Percentiles rank a stretch among this genome's conserved stretches.
Conservation (phyloP, 768 basidiomycete genomes). For the Russula sp. region DNA sequence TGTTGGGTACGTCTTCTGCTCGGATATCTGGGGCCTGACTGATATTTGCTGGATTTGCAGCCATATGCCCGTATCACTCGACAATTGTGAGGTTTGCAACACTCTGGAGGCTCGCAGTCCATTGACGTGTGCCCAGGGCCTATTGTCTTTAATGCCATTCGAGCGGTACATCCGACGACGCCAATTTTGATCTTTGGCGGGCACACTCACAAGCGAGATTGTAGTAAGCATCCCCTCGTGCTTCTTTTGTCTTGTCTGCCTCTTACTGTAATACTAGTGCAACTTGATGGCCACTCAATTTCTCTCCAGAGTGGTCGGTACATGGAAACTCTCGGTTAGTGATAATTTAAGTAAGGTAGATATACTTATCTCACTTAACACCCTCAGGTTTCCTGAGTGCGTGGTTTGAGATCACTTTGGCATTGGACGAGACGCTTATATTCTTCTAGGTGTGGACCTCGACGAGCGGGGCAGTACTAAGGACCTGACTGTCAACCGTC, state of each 20-base stretch:
- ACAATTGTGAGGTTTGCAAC: slow-evolving; percentile 48
- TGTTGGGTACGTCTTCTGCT: slow-evolving; percentile 42
- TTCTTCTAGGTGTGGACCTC: slow-evolving; percentile 40
- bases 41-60: slow-evolving; percentile 29
- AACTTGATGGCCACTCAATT: slow-evolving; percentile 44
- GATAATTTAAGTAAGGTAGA: background rate
- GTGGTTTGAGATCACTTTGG: slow-evolving; percentile 15
- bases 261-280: background rate
- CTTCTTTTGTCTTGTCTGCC: background rate
- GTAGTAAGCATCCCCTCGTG: slow-evolving; percentile 37
- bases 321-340: slow-evolving; percentile 83
- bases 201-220: slow-evolving; percentile 76
- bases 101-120: too few relatives aligned
- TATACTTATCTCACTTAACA: background rate
- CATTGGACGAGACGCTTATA: background rate
- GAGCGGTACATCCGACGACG: slow-evolving; percentile 60
- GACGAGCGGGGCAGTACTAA: slow-evolving; percentile 34
- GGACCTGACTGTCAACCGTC: slow-evolving; percentile 44
- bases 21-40: background rate
- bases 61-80: slow-evolving; percentile 74
- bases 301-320: slow-evolving; percentile 75
- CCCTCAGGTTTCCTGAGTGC: background rate
- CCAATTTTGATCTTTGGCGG: slow-evolving; percentile 84
- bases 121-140: slow-evolving; percentile 44
- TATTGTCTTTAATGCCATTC: slow-evolving; percentile 63